Conservation (phyloP, 257 asterid genomes). For the Asclepias syriaca region DNA sequence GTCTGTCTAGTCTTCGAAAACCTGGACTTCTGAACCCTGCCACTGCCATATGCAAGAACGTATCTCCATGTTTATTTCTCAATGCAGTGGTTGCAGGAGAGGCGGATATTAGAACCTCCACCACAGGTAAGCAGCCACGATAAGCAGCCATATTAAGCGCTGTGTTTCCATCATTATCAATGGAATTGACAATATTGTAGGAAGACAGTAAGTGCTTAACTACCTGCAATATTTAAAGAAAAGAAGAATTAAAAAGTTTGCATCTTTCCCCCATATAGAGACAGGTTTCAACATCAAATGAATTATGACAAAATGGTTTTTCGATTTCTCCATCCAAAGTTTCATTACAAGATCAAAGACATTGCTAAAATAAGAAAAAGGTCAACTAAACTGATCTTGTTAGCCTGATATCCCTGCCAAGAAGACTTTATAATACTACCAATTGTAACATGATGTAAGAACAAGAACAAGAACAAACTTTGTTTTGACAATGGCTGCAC, state of each 20-base stretch:
- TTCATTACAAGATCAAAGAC: not conserved
- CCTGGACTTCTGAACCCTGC: slow-evolving; percentile 71
- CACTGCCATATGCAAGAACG: slow-evolving; percentile 83
- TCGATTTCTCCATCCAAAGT: not conserved
- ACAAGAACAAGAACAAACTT: not conserved
- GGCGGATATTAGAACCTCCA: slow-evolving; percentile 44
- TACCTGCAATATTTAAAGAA: slow-evolving; percentile 39
- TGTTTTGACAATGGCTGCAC: not conserved
- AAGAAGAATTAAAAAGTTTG: not conserved
- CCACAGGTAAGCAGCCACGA: slow-evolving; percentile 50
- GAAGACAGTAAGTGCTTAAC: slow-evolving; percentile 50
- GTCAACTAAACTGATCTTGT: not conserved
- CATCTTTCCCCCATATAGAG: not conserved
- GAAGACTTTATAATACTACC: not conserved
- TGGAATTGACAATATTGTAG: slow-evolving; percentile 35
- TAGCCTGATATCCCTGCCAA: not conserved
- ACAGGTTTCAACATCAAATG: not conserved
- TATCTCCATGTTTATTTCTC: slow-evolving; percentile 59
- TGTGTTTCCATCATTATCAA: slow-evolving; percentile 70
- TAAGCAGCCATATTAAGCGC: slow-evolving; percentile 72
- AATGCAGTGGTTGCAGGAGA: slow-evolving; percentile 36
- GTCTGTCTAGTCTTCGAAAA: slow-evolving; percentile 62
- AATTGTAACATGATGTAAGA: not conserved
- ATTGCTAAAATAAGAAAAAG: not conserved
- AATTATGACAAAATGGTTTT: not conserved